Evolutionary conservation across 2,329 filamentous ascomycete genomes (phyloP), one percentile per base, ranked within the genome.

Genomic region (Daldinia sp.): DNA sequence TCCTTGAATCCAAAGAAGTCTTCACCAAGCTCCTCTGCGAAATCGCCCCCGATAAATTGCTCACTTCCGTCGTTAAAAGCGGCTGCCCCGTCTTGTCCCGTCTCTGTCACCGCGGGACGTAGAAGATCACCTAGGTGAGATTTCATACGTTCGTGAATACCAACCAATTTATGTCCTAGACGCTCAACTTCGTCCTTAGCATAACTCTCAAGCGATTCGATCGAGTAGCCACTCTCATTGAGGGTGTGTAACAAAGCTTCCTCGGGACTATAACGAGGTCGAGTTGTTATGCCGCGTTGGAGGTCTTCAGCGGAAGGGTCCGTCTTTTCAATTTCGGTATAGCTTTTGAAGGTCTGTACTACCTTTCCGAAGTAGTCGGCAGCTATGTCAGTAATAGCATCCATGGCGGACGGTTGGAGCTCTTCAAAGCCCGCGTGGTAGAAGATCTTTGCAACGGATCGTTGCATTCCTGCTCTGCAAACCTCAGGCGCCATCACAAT

Each of bases 1-100:
- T 97, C 94, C 78, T 94, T 94, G 87, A 99, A 98, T 30, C 96
- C 96, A 77, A 99, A 99, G 87, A 98, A 99, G 82, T 99, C 96
- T 83, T 99, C 96, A 68, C 94, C 95, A 12, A 99, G 92, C 74
- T 99, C 96, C 78, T 98, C 96, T 0, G 96, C 96, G 79, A 99
- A 99, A 80, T 99, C 96, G 69, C 96, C 96, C 51, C 93, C 93
- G 54, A 98, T 90, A 74, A 98, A 99, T 78, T 98, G 96, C 72
- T 99, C 96, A 79, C 94, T 97, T 72, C 94, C 95, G 75, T 99
- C 96, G 70, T 97, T 93, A 85, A 99, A 99, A 6, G 94, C 93
- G 63, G 92, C 92, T 4, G 91, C 94, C 5, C 77, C 96, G 77
- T 98, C 96, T 35, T 89, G 88, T 39, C 92, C 92, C 50, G 88